Percentiles rank a stretch among this genome's conserved stretches.
These are phyloP conservation scores for Monilinia fructigena DNA, from an alignment of 2,329 filamentous ascomycete species.

Conservation along the genomic window DNA sequence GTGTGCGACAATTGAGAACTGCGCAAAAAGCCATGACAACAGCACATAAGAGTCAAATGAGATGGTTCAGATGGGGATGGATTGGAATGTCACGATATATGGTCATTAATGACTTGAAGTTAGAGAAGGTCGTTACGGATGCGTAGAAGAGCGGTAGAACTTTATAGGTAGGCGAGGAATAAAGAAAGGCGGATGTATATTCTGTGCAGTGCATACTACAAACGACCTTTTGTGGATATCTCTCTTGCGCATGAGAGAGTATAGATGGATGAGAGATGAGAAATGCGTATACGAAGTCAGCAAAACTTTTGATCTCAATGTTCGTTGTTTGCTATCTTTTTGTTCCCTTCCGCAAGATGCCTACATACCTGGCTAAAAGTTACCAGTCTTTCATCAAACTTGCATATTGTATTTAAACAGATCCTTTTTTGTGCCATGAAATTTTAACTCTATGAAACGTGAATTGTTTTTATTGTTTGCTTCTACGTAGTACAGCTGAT, in stretches of 20 bases:
- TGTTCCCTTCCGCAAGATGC: conserved; percentile 18
- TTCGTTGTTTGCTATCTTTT: conserved; percentile 16
- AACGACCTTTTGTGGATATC: neutral
- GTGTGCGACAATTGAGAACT: conserved; percentile 59
- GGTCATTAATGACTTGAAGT: conserved; percentile 83
- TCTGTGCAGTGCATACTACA: conserved; percentile 1
- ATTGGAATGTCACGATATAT: conserved; percentile 90
- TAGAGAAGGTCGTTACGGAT: conserved; percentile 48
- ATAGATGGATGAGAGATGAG: conserved; percentile 16
- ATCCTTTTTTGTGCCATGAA: conserved; percentile 2
- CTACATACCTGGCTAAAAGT: conserved; percentile 8
- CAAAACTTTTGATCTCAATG: neutral
- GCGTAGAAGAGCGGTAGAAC: neutral
- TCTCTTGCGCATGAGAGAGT: neutral
- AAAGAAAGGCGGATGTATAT: neutral
- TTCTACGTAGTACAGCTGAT: neutral
- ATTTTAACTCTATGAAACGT: neutral
- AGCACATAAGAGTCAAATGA: conserved; percentile 94
- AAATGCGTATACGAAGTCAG: conserved; percentile 17
- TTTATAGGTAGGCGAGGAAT: neutral
- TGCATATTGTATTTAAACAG: conserved; percentile 19
- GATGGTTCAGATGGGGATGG: conserved; percentile 97
- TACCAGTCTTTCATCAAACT: conserved; percentile 8
- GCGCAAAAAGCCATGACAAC: conserved; percentile 85
- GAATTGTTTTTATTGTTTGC: neutral